Conservation (phyloP, 2,329 filamentous ascomycete genomes). For the Colletotrichum phormii region DNA sequence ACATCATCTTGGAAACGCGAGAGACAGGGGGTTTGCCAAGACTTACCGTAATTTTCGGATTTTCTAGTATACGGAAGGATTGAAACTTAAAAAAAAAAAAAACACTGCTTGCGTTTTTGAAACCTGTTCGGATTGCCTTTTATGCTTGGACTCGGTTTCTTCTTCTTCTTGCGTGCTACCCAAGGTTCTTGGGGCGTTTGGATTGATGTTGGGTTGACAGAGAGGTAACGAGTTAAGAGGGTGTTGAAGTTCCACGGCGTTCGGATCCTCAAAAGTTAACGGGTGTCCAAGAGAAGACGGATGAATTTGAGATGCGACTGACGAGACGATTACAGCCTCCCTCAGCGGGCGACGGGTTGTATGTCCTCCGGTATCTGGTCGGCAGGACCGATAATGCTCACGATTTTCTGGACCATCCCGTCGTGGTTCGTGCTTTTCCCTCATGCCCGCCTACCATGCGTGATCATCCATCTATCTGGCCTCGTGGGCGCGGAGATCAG, state of each 20-base stretch:
- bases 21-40: not conserved
- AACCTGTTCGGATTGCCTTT: no score
- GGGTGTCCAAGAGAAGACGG: no score
- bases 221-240: no score
- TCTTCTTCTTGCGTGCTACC: no score
- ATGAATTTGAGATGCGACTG: no score
- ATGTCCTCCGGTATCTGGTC: not conserved
- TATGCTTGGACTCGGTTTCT: no score
- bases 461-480: not conserved
- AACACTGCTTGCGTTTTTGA: no score
- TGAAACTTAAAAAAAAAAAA: not conserved
- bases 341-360: not conserved
- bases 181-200: no score
- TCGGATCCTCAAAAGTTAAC: no score
- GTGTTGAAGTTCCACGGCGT: no score
- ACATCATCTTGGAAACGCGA: not conserved
- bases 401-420: not conserved
- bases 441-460: not conserved
- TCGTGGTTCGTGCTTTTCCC: not conserved
- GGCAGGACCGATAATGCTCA: not conserved
- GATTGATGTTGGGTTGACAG: no score
- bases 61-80: not conserved
- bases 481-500: no score
- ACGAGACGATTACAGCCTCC: not conserved
- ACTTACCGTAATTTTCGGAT: not conserved